Base-by-base conservation (phyloP, 2,329 filamentous ascomycete species). In the Cladophialophora psammophila region DNA sequence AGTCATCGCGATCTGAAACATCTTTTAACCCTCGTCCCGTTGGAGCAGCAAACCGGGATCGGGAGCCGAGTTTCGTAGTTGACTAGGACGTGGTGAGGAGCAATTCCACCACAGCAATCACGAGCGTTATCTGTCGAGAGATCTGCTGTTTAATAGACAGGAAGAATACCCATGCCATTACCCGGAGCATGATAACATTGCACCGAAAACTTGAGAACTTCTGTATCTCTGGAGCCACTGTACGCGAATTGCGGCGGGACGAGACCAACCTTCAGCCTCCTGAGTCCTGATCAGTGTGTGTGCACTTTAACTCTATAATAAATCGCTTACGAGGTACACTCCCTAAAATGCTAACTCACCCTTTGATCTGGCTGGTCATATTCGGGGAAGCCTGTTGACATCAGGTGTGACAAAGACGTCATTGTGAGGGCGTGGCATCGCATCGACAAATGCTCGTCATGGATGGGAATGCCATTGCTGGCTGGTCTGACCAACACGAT, bases 351-450 rank as follows among this genome's bases (percentile, higher is more conserved):
- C 5, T 20, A 20, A 50, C 15, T 31, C 10, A 12, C 12, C 18
- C 45, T 9, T 26, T 18, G 45, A 50, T 31, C 20, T 31, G 18
- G 26, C 26, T 26, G 26, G 26, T 13, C 3, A n/a, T 36, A 9
- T 13, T 38, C 15, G 45, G 20, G 15, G 45, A 18, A 31, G 45
- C 20, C 45, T 50, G 45, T 20, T 20, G 45, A 50, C 45, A 26
- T 26, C 18, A 35, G 13, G 40, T 60, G 40, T 50, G 57, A 60
- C 57, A 60, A 48, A 45, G 40, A 50, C 57, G 57, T 60, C 57
- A 60, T 18, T 34, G 7, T 38, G 26, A n/a, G 12, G 26, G 20
- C 15, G 40, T 26, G n/a, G 20, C 34, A 32, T n/a, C 8, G 8
- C 34, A 32, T n/a, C 2, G 8, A 26, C 8, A 10, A 50, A 50